Percentiles rank a stretch among this genome's conserved stretches.
phyloP scores from a whole-genome alignment of 768 basidiomycete genomes.

The Termitomyces sp. region DNA sequence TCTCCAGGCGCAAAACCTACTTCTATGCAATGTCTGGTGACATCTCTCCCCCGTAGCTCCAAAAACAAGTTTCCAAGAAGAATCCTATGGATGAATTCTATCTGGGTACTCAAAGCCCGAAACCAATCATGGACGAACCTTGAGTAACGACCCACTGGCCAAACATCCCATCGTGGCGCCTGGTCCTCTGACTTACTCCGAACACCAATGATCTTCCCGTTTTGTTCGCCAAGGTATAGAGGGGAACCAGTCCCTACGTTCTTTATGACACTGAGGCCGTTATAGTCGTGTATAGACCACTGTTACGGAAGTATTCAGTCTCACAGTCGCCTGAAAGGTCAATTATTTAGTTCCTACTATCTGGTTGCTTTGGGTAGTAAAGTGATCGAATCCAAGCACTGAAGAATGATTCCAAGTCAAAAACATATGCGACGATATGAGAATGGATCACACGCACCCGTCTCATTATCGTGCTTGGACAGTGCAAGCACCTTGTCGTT shows the following conservation, averaged over 20 bases:
- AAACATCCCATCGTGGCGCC: constrained; percentile 9
- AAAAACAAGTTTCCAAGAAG: constrained; percentile 7
- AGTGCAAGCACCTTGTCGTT: constrained; percentile 6
- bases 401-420: neutral
- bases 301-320: neutral
- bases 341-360: neutral
- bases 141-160: constrained; percentile 8
- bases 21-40: neutral
- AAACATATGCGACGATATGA: neutral
- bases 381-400: constrained; percentile 1
- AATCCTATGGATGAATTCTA: neutral
- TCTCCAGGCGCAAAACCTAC: constrained; percentile 9
- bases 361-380: neutral
- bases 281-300: constrained; percentile 7
- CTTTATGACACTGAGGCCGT: constrained; percentile 6
- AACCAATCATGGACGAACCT: neutral
- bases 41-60: neutral
- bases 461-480: constrained; percentile 4
- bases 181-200: constrained; percentile 3
- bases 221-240: constrained; percentile 5
- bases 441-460: neutral
- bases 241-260: neutral
- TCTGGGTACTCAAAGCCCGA: too few relatives aligned
- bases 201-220: constrained; percentile 5
- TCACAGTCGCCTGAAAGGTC: neutral